Conservation (phyloP, 805 yeast genomes). For the Myxozyma lipomycoides region DNA sequence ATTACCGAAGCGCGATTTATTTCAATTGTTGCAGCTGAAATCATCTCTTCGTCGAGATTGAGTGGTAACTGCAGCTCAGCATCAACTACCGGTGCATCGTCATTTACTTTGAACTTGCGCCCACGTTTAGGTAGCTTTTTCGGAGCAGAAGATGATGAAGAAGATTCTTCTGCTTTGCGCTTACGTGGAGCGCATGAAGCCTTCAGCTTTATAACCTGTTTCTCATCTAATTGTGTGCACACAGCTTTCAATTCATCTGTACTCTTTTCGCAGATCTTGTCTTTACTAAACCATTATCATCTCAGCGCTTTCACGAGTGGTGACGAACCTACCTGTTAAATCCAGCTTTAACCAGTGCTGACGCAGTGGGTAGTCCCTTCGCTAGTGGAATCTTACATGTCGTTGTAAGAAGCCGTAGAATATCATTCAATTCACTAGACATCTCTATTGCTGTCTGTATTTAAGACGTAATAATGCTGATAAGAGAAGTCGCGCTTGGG, state of each 20-base stretch:
- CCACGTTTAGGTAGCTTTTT: neutral
- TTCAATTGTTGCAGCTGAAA: neutral
- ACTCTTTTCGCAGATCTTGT: constrained; percentile 5
- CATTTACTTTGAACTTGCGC: neutral
- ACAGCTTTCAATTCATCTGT: constrained; percentile 11
- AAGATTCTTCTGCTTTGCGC: neutral
- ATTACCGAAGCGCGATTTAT: constrained; percentile 25
- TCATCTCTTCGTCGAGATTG: constrained; percentile 2
- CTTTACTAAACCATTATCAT: constrained; percentile 1
- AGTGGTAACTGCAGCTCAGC: constrained; percentile 10
- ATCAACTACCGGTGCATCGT: constrained; percentile 4
- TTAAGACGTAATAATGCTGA: no score
- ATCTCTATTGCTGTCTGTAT: neutral
- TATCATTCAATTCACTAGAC: constrained; percentile 8
- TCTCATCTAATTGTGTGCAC: constrained; percentile 6
- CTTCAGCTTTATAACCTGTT: constrained; percentile 9
- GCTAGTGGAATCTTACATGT: constrained; percentile 19
- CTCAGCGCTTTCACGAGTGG: neutral
- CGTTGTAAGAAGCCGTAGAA: constrained; percentile 15
- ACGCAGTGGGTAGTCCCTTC: constrained; percentile 17
- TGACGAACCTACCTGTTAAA: constrained; percentile 10
- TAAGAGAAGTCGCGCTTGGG: no score
- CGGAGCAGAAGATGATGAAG: neutral
- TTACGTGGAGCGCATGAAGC: constrained; percentile 4
- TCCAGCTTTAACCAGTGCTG: constrained; percentile 13